A percentile compares a stretch with the other conserved stretches of the same genome.
These are phyloP conservation scores for Zasmidium angulare DNA, from an alignment of 2,329 filamentous ascomycete genomes.

Conservation along the genomic window DNA sequence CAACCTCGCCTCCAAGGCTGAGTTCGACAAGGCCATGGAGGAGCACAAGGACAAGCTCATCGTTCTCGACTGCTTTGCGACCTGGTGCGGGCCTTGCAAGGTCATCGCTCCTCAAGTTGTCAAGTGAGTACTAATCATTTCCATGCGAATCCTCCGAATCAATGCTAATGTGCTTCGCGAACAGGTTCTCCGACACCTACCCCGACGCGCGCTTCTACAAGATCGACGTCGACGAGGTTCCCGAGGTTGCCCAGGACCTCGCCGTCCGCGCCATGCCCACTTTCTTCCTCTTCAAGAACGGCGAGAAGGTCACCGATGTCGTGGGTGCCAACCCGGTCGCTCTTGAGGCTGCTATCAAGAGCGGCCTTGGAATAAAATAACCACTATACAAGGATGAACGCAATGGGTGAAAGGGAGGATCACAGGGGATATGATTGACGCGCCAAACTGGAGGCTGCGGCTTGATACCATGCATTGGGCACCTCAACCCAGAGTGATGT, in stretches of 20 bases:
- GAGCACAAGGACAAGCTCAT: conserved; percentile 59
- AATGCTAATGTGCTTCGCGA: conserved; percentile 8
- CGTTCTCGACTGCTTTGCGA: conserved; percentile 82
- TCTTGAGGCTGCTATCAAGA: conserved; percentile 56
- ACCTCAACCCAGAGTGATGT: not conserved
- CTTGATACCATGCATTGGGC: not conserved
- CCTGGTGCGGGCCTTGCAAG: conserved; percentile 96
- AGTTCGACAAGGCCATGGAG: conserved; percentile 58
- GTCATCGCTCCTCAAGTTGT: conserved; percentile 75
- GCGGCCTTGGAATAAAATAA: conserved; percentile 7
- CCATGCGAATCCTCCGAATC: conserved; percentile 5
- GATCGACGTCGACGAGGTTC: conserved; percentile 83
- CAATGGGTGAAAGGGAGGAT: conserved; percentile 1
- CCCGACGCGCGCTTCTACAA: conserved; percentile 74
- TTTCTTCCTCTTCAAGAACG: conserved; percentile 80
- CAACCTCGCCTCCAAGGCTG: conserved; percentile 56
- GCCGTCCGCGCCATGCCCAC: conserved; percentile 90
- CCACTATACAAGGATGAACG: not conserved
- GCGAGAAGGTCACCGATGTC: conserved; percentile 69
- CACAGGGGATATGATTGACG: conserved; percentile 1
- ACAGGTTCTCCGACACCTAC: conserved; percentile 62
- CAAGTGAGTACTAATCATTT: conserved; percentile 45
- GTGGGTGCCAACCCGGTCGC: conserved; percentile 77
- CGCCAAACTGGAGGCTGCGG: too few relatives aligned
- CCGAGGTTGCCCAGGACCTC: conserved; percentile 73